Evolutionary conservation across 176 grass and related monocot species (phyloP).

Genomic region (Carex pumila): DNA sequence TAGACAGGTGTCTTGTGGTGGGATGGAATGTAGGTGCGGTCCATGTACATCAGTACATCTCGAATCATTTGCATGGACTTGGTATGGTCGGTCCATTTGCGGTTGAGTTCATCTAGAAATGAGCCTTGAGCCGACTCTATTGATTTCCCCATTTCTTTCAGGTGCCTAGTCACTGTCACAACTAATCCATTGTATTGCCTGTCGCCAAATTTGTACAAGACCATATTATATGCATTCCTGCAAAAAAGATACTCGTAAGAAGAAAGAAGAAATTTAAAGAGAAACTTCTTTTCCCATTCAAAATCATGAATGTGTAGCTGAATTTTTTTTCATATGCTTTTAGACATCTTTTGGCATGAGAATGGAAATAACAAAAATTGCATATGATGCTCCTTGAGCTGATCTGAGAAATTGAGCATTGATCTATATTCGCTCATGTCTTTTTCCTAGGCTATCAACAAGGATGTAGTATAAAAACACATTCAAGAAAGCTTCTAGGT

Average conservation of each 20-base stretch:
- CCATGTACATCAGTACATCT: constrained; percentile 85
- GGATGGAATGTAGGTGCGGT: constrained; percentile 49
- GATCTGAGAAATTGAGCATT: background rate
- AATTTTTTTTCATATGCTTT: background rate
- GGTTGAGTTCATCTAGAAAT: constrained; percentile 55
- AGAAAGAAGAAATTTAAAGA: background rate
- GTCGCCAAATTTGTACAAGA: constrained; percentile 55
- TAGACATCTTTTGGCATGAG: background rate
- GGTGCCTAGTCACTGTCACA: constrained; percentile 48
- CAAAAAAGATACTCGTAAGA: constrained; percentile 5
- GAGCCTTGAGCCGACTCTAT: constrained; percentile 58
- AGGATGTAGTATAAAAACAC: background rate
- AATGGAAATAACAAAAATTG: background rate
- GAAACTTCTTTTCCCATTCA: background rate
- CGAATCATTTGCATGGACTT: constrained; percentile 82
- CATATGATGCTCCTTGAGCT: background rate
- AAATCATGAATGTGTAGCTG: background rate
- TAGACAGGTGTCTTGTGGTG: constrained; percentile 60
- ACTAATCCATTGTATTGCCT: constrained; percentile 57
- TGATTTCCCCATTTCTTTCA: constrained; percentile 49
- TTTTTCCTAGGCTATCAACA: background rate
- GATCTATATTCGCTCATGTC: background rate
- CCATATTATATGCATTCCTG: constrained; percentile 86
- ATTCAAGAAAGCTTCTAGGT: background rate
- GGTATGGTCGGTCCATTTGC: constrained; percentile 68